Evolutionary conservation across 177 flowering plant genomes (phyloP).

Genomic region (Vitis hybrid): DNA sequence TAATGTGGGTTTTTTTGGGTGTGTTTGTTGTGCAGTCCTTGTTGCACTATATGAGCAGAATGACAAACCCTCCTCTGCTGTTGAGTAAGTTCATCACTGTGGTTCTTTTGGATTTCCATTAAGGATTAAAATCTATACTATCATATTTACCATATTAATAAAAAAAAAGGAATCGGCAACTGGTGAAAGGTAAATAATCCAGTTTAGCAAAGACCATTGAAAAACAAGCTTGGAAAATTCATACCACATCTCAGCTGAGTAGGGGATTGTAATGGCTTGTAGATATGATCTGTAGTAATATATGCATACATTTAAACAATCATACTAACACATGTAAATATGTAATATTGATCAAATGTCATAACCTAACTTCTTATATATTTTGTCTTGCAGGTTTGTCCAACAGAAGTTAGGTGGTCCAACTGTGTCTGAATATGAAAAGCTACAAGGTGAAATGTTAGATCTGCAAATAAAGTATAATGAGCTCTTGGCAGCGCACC

Average conservation of each 20-base stretch:
- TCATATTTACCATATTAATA: too few species aligned
- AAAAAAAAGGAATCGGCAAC: too few species aligned
- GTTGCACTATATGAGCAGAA: slow-evolving; percentile 91
- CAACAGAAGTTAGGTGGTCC: slow-evolving; percentile 91
- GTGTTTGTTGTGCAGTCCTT: slow-evolving; percentile 53
- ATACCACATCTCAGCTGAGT: too few species aligned
- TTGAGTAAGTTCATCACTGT: slow-evolving; percentile 63
- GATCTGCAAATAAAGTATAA: slow-evolving; percentile 70
- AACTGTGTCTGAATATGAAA: slow-evolving; percentile 67
- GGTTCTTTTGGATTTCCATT: too few species aligned
- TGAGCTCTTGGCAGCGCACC: slow-evolving; percentile 59
- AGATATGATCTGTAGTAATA: background rate
- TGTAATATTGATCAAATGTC: background rate
- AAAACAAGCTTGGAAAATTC: too few species aligned
- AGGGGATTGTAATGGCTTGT: too few species aligned
- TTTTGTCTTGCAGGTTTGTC: slow-evolving; percentile 48
- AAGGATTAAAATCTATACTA: too few species aligned
- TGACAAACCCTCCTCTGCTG: slow-evolving; percentile 84
- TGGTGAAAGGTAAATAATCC: too few species aligned
- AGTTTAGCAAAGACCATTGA: too few species aligned
- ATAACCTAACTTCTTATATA: background rate
- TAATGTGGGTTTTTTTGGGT: background rate
- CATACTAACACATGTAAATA: too few species aligned
- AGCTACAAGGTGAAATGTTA: slow-evolving; percentile 69
- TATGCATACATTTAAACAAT: background rate